Evolutionary conservation across 495 filamentous ascomycete genomes (phyloP).

Genomic region (Annulohypoxylon moriforme): DNA sequence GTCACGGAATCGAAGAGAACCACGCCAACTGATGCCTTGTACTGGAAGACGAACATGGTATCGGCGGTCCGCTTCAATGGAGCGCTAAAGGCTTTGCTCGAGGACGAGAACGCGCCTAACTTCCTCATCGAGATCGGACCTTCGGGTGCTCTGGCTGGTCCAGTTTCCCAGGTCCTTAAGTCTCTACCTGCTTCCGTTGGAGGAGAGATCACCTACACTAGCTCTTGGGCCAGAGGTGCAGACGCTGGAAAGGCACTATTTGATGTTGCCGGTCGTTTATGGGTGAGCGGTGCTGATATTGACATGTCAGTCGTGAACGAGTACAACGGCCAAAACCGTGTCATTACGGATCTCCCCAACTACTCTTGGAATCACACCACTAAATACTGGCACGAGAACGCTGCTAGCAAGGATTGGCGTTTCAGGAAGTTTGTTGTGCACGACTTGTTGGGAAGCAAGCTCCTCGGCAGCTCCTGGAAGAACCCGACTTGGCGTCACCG

Average conservation of each 20-base stretch:
- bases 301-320: conserved; percentile 1
- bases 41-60: conserved; percentile 52
- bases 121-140: conserved; percentile 66
- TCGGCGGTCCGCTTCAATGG: conserved; percentile 53
- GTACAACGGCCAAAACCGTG: background rate
- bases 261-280: conserved; percentile 51
- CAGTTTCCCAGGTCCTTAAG: conserved; percentile 55
- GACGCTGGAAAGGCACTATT: conserved; percentile 42
- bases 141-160: conserved; percentile 57
- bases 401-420: conserved; percentile 41
- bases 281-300: conserved; percentile 13
- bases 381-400: conserved; percentile 48
- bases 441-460: conserved; percentile 29
- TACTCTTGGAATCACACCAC: conserved; percentile 60
- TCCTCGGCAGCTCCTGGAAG: conserved; percentile 24
- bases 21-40: conserved; percentile 28
- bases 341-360: conserved; percentile 54
- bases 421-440: conserved; percentile 41
- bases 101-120: conserved; percentile 4
- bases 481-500: conserved; percentile 46
- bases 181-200: conserved; percentile 9
- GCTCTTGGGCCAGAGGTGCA: conserved; percentile 41
- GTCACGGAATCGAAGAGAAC: conserved; percentile 37
- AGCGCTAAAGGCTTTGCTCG: conserved; percentile 31
- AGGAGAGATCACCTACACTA: conserved; percentile 36